These are phyloP conservation scores for Zopfia rhizophila DNA, from an alignment of 2,329 filamentous ascomycete genomes.

Conservation along the genomic window DNA sequence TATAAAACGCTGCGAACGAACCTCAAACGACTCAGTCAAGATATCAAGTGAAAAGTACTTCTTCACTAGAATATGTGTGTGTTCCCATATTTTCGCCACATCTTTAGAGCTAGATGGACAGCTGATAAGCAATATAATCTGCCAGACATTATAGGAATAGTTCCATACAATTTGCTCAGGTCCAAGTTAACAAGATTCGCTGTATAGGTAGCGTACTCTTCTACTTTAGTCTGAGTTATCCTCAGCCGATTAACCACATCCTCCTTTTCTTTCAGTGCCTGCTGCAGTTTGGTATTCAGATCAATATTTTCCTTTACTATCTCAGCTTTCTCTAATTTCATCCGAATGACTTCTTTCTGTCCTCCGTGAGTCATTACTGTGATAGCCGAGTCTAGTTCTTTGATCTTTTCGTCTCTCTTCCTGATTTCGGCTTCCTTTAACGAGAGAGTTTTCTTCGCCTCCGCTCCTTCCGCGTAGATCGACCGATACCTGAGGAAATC, in stretches of 20 bases:
- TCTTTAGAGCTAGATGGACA: neutral
- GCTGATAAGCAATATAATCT: neutral
- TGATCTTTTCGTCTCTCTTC: conserved; percentile 4
- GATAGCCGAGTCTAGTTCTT: conserved; percentile 3
- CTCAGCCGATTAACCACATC: neutral
- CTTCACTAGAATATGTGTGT: conserved; percentile 5
- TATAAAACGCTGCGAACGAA: conserved; percentile 3
- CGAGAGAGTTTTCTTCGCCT: neutral
- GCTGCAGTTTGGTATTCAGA: neutral
- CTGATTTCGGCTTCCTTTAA: conserved; percentile 1
- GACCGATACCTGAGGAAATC: conserved; percentile 5
- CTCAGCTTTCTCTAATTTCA: conserved; percentile 3
- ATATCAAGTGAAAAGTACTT: conserved; percentile 12
- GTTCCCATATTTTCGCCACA: conserved; percentile 2
- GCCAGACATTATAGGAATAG: neutral
- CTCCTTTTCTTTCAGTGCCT: neutral
- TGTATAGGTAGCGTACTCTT: conserved; percentile 1
- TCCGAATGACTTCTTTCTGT: conserved; percentile 1
- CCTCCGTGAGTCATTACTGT: conserved; percentile 2
- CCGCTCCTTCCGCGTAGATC: conserved; percentile 1
- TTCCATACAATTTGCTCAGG: neutral
- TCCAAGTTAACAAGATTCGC: conserved; percentile 7
- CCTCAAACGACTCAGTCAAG: conserved; percentile 3
- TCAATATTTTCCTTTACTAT: neutral
- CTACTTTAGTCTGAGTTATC: conserved; percentile 1